Conservation (phyloP, 75 land plant genomes). For the Cunninghamia lanceolata region DNA sequence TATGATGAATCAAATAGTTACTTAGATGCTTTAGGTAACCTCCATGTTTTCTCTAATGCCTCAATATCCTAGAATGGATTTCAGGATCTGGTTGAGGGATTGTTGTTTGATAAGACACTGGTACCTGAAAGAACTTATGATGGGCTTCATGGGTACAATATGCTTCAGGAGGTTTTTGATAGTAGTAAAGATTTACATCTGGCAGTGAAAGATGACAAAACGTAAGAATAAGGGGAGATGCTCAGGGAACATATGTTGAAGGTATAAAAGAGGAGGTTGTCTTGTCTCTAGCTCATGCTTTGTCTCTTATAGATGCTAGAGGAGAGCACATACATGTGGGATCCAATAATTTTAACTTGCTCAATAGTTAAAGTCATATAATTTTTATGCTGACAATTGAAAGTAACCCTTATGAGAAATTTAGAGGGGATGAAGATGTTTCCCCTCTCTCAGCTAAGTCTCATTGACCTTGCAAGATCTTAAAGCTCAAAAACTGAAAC, state of each 20-base stretch:
- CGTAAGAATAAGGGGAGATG: too few species aligned
- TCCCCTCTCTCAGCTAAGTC: too few species aligned
- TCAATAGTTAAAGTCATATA: too few species aligned
- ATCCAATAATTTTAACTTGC: too few species aligned
- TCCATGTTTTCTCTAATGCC: background rate
- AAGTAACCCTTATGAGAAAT: too few species aligned
- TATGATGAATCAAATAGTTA: background rate
- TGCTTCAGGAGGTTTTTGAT: conserved; percentile 4
- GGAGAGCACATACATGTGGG: too few species aligned
- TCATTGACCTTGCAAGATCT: too few species aligned
- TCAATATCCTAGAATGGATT: background rate
- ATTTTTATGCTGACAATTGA: too few species aligned
- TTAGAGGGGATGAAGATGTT: too few species aligned
- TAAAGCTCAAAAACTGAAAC: too few species aligned
- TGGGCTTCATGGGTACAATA: background rate
- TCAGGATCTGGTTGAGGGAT: background rate
- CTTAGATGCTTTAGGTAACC: background rate
- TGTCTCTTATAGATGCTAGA: conserved; percentile 92
- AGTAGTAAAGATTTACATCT: too few species aligned
- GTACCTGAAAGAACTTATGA: background rate
- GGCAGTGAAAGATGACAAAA: too few species aligned
- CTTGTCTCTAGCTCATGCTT: conserved; percentile 91
- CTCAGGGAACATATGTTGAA: conserved; percentile 98
- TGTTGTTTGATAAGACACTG: background rate
- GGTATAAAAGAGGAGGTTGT: conserved; percentile 98